phyloP scores from a whole-genome alignment of 257 asterid genomes.

The Lithospermum erythrorhizon region DNA sequence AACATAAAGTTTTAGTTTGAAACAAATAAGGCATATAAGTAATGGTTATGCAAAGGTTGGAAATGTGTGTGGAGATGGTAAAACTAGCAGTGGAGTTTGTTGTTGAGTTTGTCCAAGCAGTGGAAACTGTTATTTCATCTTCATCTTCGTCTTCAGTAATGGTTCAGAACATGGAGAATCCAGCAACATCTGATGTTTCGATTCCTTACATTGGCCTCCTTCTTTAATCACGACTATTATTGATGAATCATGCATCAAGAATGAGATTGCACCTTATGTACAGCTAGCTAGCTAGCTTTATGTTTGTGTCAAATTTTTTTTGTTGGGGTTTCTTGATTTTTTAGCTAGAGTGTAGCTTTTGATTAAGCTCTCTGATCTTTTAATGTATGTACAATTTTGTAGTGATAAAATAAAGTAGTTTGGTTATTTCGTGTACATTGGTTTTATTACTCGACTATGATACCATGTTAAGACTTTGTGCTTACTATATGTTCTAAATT shows the following conservation, averaged over 20 bases:
- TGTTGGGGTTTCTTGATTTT: too few species aligned
- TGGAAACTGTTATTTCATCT: slow-evolving; percentile 21
- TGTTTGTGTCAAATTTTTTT: background rate
- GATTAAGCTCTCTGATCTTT: background rate
- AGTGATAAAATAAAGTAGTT: background rate
- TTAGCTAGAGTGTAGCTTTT: too few species aligned
- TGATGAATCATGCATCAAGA: background rate
- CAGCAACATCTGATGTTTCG: slow-evolving; percentile 11
- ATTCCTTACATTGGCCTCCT: slow-evolving; percentile 48
- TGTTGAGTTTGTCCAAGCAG: slow-evolving; percentile 32
- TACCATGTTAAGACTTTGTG: too few species aligned
- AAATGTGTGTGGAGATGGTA: slow-evolving; percentile 33
- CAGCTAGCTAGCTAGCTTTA: background rate
- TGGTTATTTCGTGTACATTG: background rate
- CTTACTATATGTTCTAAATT: too few species aligned
- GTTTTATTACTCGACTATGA: too few species aligned
- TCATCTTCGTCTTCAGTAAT: background rate
- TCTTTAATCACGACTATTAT: slow-evolving; percentile 12
- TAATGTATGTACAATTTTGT: background rate
- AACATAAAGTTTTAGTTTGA: too few species aligned
- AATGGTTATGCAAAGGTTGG: slow-evolving; percentile 44
- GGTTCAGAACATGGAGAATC: background rate
- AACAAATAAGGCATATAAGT: background rate
- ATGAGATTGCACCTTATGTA: background rate
- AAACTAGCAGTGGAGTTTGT: slow-evolving; percentile 30